Conservation (phyloP, 192 early-diverging fungal species). For the Gonapodya sp. region DNA sequence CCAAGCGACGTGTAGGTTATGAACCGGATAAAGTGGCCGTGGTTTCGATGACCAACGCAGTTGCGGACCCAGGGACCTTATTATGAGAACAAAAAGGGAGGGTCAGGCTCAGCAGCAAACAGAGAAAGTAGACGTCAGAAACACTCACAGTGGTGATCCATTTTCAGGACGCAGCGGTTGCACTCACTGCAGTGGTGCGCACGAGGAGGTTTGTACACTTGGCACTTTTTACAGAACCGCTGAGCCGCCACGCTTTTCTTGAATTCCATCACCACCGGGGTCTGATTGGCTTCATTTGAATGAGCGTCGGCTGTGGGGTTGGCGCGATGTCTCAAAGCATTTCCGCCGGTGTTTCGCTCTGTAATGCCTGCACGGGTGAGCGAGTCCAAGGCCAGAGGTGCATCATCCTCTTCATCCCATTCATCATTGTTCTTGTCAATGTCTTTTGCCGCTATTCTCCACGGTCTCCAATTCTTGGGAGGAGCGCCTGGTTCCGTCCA, state of each 20-base stretch:
- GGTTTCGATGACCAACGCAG: constrained; percentile 70
- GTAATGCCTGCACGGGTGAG: constrained; percentile 12
- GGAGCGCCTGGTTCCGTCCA: constrained; percentile 71
- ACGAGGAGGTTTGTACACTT: constrained; percentile 60
- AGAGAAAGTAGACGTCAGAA: not conserved
- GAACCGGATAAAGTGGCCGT: constrained; percentile 71
- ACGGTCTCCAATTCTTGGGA: constrained; percentile 39
- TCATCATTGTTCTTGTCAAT: not conserved
- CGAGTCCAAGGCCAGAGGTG: not conserved
- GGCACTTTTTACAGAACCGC: constrained; percentile 58
- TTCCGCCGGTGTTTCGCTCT: not conserved
- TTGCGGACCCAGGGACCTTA: constrained; percentile 77
- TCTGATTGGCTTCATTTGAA: constrained; percentile 28
- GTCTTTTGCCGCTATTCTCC: not conserved
- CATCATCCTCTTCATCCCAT: constrained; percentile 14
- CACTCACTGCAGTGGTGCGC: constrained; percentile 71
- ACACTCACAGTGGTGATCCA: constrained; percentile 70
- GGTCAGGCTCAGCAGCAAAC: not conserved
- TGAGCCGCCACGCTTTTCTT: constrained; percentile 55
- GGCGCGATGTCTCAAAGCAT: not conserved
- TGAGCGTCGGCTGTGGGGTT: not conserved
- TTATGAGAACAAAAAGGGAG: not conserved
- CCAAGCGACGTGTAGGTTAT: constrained; percentile 50
- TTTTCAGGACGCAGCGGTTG: constrained; percentile 65
- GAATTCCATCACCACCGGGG: constrained; percentile 43